A percentile compares a stretch with the other conserved stretches of the same genome.
Conservation (phyloP, 1,284 basidiomycete genomes). For the Paramarasmius palmivorus region DNA sequence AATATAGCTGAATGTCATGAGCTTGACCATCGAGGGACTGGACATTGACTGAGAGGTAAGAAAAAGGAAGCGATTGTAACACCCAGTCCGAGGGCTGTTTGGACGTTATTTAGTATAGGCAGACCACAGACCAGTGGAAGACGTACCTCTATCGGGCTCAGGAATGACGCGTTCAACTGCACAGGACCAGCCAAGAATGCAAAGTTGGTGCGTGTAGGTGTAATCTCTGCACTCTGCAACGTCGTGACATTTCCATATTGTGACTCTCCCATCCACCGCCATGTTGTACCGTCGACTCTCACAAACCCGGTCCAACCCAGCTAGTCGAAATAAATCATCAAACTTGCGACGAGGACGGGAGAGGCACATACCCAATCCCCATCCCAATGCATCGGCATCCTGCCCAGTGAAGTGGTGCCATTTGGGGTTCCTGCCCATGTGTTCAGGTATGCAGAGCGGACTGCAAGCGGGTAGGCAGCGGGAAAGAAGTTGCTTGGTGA, state of each 20-base stretch:
- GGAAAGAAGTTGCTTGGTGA: constrained; percentile 11
- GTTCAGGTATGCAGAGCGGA: constrained; percentile 37
- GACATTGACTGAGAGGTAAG: constrained; percentile 10
- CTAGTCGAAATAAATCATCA: background rate
- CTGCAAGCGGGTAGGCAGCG: constrained; percentile 27
- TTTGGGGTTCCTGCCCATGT: constrained; percentile 25
- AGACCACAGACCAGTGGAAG: background rate
- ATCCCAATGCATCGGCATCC: too few species aligned
- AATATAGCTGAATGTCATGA: constrained; percentile 12
- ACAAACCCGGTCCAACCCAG: constrained; percentile 4
- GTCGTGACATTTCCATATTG: background rate
- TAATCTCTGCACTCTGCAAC: constrained; percentile 2
- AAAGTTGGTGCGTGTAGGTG: constrained; percentile 11
- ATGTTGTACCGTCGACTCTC: constrained; percentile 9
- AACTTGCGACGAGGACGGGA: too few species aligned
- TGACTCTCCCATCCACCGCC: constrained; percentile 5
- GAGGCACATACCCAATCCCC: too few species aligned
- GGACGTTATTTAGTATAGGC: background rate
- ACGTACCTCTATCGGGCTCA: constrained; percentile 14
- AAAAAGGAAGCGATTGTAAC: constrained; percentile 12
- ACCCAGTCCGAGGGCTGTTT: constrained; percentile 9
- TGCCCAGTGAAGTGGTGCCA: too few species aligned
- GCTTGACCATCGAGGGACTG: constrained; percentile 6
- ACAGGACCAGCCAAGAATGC: constrained; percentile 8
- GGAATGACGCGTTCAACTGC: constrained; percentile 11